Base-by-base conservation (phyloP, 73 alveolate genomes). In the Paraurostyla sp. region DNA sequence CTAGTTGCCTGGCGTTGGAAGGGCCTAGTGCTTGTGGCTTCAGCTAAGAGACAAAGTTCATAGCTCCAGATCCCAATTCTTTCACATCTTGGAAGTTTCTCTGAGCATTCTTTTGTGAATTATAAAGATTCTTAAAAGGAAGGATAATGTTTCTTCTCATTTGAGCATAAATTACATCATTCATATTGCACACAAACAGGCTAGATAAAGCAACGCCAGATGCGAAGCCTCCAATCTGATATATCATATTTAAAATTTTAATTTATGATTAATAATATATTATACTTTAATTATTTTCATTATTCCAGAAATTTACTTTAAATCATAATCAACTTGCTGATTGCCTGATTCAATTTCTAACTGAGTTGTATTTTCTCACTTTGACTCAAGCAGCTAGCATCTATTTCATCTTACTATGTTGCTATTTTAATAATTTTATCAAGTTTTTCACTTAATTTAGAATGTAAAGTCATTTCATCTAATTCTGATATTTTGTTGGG, bases 231-330 rank as follows among this genome's bases (percentile, higher is more conserved):
- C 69, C 51, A 6, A 49, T 33, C n/a, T 75, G 32, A 43, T 49
- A 75, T 2, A 75, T 15, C 87, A 75, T 75, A n/a, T 75, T 75
- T 63, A 38, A 69, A 41, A 22, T 9, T 69, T 69, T 41, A 33
- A n/a, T n/a, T 69, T 69, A 69, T 41, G 63, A 60, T 30, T 33
- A 41, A 38, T 69, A 63, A 35, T 35, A 69, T 69, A 35, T 33
- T 35, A n/a, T 9, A 11, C 3, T 35, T 36, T 38, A 36, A 69
- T 13, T 9, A 43, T 9, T 43, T 22, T n/a, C 13, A 54, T 20
- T 54, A 54, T 23, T 54, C 71, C 80, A 62, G 29, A 62, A 62
- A 30, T 27, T 62, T 11, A 62, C 27, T 62, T 32, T 62, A 62
- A 27, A 62, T n/a, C 25, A 15, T 62, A 27, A 7, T 29, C 80